Evolutionary conservation across 2,329 filamentous ascomycete species (phyloP).

Genomic region (Botrytis byssoidea): DNA sequence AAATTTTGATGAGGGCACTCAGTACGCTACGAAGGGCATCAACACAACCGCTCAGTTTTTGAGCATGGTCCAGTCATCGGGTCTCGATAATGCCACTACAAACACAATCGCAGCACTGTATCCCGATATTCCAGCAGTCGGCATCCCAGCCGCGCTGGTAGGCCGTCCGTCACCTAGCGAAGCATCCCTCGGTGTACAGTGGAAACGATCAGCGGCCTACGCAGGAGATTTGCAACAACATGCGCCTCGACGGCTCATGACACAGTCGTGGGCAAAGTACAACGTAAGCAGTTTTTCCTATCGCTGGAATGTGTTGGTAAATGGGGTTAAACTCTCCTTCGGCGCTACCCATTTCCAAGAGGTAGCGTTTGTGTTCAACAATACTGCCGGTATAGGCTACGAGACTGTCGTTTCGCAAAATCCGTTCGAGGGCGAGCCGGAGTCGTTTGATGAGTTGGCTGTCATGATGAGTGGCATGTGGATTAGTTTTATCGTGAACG

Average conservation of each 20-base stretch:
- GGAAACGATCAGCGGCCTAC: conserved; percentile 45
- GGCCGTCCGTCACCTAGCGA: conserved; percentile 23
- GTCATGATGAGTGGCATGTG: conserved; percentile 33
- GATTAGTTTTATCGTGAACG: conserved; percentile 29
- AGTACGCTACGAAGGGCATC: conserved; percentile 53
- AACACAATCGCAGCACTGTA: conserved; percentile 39
- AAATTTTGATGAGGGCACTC: conserved; percentile 64
- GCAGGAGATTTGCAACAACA: conserved; percentile 56
- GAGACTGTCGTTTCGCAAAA: conserved; percentile 22
- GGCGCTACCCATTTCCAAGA: conserved; percentile 54
- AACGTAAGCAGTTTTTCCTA: conserved; percentile 56
- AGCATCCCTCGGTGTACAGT: conserved; percentile 15
- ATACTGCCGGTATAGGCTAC: conserved; percentile 34
- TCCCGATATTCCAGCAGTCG: conserved; percentile 49
- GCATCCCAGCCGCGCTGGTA: conserved; percentile 44
- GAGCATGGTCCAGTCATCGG: not conserved
- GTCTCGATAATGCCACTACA: conserved; percentile 9
- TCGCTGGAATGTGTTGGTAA: conserved; percentile 57
- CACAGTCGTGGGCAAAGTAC: conserved; percentile 50
- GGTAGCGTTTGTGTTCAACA: conserved; percentile 42
- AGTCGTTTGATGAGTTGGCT: conserved; percentile 24
- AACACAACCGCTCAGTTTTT: conserved; percentile 53
- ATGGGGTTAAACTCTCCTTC: conserved; percentile 44
- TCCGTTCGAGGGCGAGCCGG: conserved; percentile 28
- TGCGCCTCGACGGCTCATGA: conserved; percentile 53